Percentiles rank a stretch among this genome's conserved stretches.
Conservation (phyloP, 108 stramenopile genomes). For the Stephanodiscus triporus region DNA sequence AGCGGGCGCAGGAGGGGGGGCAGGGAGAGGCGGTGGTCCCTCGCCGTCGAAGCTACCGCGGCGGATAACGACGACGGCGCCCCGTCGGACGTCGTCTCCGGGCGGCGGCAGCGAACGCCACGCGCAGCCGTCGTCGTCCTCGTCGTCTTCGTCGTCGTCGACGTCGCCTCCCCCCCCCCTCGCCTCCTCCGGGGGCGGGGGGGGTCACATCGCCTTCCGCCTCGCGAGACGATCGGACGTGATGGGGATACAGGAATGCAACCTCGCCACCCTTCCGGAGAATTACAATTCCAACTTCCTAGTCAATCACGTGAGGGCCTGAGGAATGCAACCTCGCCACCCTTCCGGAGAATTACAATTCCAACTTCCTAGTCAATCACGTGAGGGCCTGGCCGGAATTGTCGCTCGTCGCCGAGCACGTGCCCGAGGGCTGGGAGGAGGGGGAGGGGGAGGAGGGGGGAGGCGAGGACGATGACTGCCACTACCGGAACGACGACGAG, state of each 20-base stretch:
- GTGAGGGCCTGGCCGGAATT: constrained; percentile 85
- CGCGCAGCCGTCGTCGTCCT: neutral
- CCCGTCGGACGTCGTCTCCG: neutral
- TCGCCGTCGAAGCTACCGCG: neutral
- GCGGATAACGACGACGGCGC: neutral
- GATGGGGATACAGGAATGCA: constrained; percentile 75
- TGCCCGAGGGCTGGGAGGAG: constrained; percentile 31
- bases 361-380: constrained; percentile 81
- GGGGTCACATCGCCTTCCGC: constrained; percentile 65
- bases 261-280: constrained; percentile 88
- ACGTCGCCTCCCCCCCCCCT: neutral
- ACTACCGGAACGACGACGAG: neutral
- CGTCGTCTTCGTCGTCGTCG: neutral
- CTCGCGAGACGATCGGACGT: constrained; percentile 79
- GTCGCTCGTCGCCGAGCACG: constrained; percentile 78
- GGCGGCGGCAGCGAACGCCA: neutral
- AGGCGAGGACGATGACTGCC: neutral
- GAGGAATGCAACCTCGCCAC: constrained; percentile 85
- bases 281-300: constrained; percentile 90
- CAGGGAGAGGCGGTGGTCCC: neutral
- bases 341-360: constrained; percentile 90
- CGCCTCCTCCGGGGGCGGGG: neutral
- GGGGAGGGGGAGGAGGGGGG: neutral
- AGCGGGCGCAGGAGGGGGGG: neutral
- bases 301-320: constrained; percentile 72